Percentiles rank a stretch among this genome's conserved stretches.
These are phyloP conservation scores for Onygenales sp. DNA, from an alignment of 2,329 filamentous ascomycete species.

Conservation along the genomic window DNA sequence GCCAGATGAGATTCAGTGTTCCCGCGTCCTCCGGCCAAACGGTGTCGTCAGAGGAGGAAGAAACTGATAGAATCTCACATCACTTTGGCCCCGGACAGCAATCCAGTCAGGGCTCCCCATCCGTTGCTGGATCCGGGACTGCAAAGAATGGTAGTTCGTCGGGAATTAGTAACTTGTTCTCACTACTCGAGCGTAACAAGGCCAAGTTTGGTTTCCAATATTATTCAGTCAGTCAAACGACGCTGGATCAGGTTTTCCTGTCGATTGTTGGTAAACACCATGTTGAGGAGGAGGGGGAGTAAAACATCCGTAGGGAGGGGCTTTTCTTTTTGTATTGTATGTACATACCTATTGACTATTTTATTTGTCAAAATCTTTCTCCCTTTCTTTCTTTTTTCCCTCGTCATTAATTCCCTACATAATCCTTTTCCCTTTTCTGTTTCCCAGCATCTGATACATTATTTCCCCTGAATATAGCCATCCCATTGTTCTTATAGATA, in stretches of 20 bases:
- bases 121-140: not conserved
- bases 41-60: constrained; percentile 1
- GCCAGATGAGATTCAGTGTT: constrained; percentile 77
- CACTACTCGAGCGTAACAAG: constrained; percentile 62
- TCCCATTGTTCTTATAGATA: too few relatives aligned
- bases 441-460: too few relatives aligned
- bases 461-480: too few relatives aligned
- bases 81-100: not conserved
- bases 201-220: constrained; percentile 64
- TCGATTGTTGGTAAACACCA: constrained; percentile 73
- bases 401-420: too few relatives aligned
- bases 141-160: not conserved
- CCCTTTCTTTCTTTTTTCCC: too few relatives aligned
- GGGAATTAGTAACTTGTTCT: constrained; percentile 52
- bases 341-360: too few relatives aligned
- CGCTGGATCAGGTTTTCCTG: constrained; percentile 84
- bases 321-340: too few relatives aligned
- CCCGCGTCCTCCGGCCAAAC: constrained; percentile 30
- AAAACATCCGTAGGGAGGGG: too few relatives aligned
- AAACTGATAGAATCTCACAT: constrained; percentile 2
- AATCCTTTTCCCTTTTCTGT: too few relatives aligned
- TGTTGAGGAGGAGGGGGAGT: constrained; percentile 51
- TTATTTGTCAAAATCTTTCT: too few relatives aligned
- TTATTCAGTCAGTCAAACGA: constrained; percentile 79
- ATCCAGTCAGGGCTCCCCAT: not conserved